These are phyloP conservation scores for Podosphaera aphanis DNA, from an alignment of 2,329 filamentous ascomycete genomes.

Conservation along the genomic window DNA sequence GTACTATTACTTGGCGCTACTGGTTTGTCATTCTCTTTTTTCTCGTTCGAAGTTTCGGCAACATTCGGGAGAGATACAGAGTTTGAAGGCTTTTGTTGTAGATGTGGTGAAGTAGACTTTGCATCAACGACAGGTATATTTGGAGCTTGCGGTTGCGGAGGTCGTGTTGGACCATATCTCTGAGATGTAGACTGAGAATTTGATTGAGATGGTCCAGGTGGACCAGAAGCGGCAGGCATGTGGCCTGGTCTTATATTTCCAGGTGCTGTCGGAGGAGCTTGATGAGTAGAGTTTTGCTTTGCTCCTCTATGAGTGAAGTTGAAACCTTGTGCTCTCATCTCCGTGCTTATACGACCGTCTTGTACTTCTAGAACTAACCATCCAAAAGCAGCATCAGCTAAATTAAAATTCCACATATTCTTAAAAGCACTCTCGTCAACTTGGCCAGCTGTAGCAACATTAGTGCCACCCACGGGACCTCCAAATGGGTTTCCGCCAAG, in stretches of 20 bases:
- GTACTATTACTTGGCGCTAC: constrained; percentile 26
- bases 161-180: constrained; percentile 11
- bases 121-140: constrained; percentile 13
- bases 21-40: constrained; percentile 32
- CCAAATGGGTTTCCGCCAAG: constrained; percentile 95
- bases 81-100: constrained; percentile 22
- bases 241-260: constrained; percentile 16
- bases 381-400: constrained; percentile 91
- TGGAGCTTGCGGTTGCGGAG: constrained; percentile 12
- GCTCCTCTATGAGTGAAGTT: constrained; percentile 92
- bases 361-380: constrained; percentile 91
- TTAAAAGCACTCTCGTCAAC: constrained; percentile 98
- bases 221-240: constrained; percentile 15
- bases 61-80: constrained; percentile 20
- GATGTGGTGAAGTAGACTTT: constrained; percentile 13
- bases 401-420: constrained; percentile 99
- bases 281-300: constrained; percentile 37
- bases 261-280: constrained; percentile 13
- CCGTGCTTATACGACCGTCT: constrained; percentile 82
- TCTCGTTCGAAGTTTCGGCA: constrained; percentile 16
- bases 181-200: constrained; percentile 9
- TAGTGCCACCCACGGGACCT: constrained; percentile 49
- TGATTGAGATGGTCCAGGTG: constrained; percentile 14
- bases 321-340: constrained; percentile 97
- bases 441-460: constrained; percentile 48